These are phyloP conservation scores for Dichotomocladium elegans DNA, from an alignment of 371 early-diverging fungal species.

Conservation along the genomic window DNA sequence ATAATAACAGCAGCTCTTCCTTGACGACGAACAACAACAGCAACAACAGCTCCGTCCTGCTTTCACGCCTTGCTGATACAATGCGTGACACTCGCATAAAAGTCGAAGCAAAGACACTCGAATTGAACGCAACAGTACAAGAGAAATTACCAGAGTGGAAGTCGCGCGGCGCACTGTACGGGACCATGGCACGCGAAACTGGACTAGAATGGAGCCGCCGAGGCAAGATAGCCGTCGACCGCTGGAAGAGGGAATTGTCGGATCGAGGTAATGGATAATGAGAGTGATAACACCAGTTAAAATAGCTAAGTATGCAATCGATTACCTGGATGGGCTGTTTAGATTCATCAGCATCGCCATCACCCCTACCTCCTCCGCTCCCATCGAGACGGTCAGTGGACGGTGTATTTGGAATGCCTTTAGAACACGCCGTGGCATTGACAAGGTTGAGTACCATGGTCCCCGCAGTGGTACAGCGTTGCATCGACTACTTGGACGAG, in stretches of 20 bases:
- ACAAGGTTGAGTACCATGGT: slow-evolving; percentile 51
- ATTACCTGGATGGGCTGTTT: background rate
- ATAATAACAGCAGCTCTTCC: too few species aligned
- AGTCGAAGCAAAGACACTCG: slow-evolving; percentile 37
- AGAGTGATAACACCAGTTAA: background rate
- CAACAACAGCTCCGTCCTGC: background rate
- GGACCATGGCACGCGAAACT: slow-evolving; percentile 43
- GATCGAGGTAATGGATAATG: slow-evolving; percentile 7
- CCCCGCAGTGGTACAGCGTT: slow-evolving; percentile 72
- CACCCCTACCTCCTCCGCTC: background rate
- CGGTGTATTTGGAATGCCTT: slow-evolving; percentile 52
- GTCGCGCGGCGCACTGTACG: slow-evolving; percentile 33
- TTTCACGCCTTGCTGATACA: slow-evolving; percentile 9
- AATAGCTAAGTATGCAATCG: background rate
- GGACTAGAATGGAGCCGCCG: slow-evolving; percentile 46
- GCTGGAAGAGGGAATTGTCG: slow-evolving; percentile 46
- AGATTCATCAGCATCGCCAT: background rate
- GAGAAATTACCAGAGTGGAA: slow-evolving; percentile 49
- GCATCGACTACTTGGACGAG: slow-evolving; percentile 76
- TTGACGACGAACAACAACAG: too few species aligned
- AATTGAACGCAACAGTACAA: slow-evolving; percentile 44
- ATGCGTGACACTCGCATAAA: slow-evolving; percentile 35
- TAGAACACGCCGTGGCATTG: slow-evolving; percentile 48
- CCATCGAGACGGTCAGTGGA: slow-evolving; percentile 12
- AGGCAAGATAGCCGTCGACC: slow-evolving; percentile 47